Evolutionary conservation across 2,329 filamentous ascomycete species (phyloP), one percentile per base, ranked within the genome.

Genomic region (Penicillium hordei): DNA sequence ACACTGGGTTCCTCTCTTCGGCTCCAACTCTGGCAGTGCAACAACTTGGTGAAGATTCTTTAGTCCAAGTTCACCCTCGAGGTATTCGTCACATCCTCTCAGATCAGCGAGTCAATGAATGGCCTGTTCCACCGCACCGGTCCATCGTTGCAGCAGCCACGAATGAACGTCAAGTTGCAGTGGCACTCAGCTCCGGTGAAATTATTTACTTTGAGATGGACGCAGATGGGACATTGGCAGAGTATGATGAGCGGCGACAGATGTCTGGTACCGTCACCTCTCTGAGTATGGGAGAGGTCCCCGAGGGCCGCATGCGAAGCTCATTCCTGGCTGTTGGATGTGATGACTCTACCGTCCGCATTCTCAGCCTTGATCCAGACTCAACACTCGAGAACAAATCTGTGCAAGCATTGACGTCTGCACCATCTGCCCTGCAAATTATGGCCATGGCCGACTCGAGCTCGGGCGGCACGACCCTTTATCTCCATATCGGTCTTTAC

Each of bases 131-230:
- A 0, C 89, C 95, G 65, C 93, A 99, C 79, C 86, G 94, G 23
- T 95, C 93, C 0, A 97, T 99, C 63, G 92, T 97, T 46, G 91
- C 93, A 9, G 95, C 93, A 34, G 89, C 93, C 1, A 94, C 93
- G 17, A 99, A 99, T 69, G 88, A 93, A 67, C 86, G 90, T 42
- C 94, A 99, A 76, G 91, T 99, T 27, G 92, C 92, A 4, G 88
- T 97, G 49, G 94, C 94, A 1, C 81, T 99, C 27, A 97, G 93
- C 71, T 97, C 93, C 9, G 93, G 93, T 38, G 94, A 99, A 74
- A 93, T 99, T 62, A 90, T 96, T 42, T 99, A 97, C 72, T 99
- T 99, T 66, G 95, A 99, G 73, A 93, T 97, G 86, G 94, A 97
- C 69, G 84, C 86, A 0, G 93, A 97, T 74, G 93, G 93, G 31